phyloP scores from a whole-genome alignment of 148 eudicot species.

The Chenopodium suecicum region DNA sequence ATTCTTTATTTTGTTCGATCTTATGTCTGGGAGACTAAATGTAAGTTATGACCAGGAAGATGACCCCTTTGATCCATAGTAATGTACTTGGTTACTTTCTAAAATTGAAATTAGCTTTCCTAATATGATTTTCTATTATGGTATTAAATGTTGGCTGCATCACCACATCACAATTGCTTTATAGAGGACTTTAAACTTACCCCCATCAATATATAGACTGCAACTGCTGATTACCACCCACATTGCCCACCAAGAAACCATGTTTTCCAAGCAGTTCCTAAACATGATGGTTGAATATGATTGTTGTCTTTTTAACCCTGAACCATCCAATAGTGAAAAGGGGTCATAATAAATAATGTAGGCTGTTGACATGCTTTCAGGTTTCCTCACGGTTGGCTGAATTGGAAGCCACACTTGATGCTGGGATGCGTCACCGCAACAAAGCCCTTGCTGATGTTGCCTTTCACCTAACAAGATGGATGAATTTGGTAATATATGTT shows the following conservation, averaged over 20 bases:
- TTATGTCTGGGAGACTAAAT: neutral
- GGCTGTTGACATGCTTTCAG: slow-evolving; percentile 39
- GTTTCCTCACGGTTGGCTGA: slow-evolving; percentile 90
- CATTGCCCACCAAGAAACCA: no score
- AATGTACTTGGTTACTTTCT: neutral
- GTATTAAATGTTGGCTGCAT: no score
- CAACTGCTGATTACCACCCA: no score
- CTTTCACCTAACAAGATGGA: slow-evolving; percentile 76
- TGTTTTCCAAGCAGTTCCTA: neutral
- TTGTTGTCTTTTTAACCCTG: neutral
- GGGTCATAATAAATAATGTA: neutral
- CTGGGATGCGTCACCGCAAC: slow-evolving; percentile 83
- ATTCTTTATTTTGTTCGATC: neutral
- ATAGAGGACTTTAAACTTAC: no score
- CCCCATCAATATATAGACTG: no score
- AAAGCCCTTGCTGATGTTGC: slow-evolving; percentile 72
- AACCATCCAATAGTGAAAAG: neutral
- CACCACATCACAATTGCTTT: no score
- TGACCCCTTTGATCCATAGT: neutral
- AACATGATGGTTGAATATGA: neutral
- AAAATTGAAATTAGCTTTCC: neutral
- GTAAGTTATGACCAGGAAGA: neutral
- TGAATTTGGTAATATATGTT: slow-evolving; percentile 57
- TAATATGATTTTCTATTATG: neutral
- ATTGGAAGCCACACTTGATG: slow-evolving; percentile 90